Conservation (phyloP, 2,329 filamentous ascomycete genomes). For the Albifimbria verrucaria region DNA sequence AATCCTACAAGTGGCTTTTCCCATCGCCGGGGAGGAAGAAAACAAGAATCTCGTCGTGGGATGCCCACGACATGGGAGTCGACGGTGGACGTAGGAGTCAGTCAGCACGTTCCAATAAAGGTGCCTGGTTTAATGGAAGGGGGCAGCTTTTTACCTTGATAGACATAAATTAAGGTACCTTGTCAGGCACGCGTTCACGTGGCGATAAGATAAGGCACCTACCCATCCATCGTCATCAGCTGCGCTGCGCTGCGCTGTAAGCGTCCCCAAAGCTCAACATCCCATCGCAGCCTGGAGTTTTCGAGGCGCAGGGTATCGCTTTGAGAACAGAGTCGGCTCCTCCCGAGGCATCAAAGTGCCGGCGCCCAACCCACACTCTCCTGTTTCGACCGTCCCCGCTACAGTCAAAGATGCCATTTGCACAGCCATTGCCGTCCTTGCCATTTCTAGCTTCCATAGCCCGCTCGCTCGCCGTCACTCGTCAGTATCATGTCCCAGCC, state of each 20-base stretch:
- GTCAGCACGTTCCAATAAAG: too few relatives aligned
- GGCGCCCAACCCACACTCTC: not conserved
- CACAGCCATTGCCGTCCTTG: constrained; percentile 11
- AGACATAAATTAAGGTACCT: not conserved
- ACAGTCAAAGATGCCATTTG: not conserved
- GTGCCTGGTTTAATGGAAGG: too few relatives aligned
- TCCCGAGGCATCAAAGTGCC: not conserved
- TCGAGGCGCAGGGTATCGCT: not conserved
- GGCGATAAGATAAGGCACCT: constrained; percentile 27
- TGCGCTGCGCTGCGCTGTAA: not conserved
- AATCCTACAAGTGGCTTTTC: too few relatives aligned
- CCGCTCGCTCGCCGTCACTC: not conserved
- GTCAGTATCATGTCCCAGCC: constrained; percentile 16
- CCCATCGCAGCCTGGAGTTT: not conserved
- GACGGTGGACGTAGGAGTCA: too few relatives aligned
- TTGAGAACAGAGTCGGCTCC: not conserved
- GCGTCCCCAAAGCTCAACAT: constrained; percentile 7
- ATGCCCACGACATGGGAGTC: too few relatives aligned
- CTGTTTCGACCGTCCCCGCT: not conserved
- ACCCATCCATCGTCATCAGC: constrained; percentile 17
- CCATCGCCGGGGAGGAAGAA: too few relatives aligned
- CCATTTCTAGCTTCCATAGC: constrained; percentile 7
- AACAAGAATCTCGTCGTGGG: too few relatives aligned
- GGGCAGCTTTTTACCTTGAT: too few relatives aligned
- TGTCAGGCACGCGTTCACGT: constrained; percentile 16